phyloP scores from a whole-genome alignment of 805 yeast genomes.

The Kodamaea kaohsiungensis region DNA sequence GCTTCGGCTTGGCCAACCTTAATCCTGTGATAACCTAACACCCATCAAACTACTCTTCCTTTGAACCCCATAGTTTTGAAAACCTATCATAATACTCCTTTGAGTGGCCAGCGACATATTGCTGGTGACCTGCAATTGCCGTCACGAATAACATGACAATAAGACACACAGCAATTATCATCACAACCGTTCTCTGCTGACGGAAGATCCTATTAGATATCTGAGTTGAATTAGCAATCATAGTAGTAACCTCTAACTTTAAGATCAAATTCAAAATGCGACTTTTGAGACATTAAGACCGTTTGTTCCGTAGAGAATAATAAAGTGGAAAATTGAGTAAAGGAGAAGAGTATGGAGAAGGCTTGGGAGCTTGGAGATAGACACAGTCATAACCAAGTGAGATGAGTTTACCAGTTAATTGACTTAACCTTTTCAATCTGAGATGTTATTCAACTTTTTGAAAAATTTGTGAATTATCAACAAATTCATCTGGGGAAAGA shows the following conservation, averaged over 20 bases:
- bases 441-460: too few relatives aligned
- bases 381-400: too few relatives aligned
- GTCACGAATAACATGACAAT: conserved; percentile 26
- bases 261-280: neutral
- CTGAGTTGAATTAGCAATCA: conserved; percentile 27
- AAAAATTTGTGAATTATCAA: too few relatives aligned
- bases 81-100: conserved; percentile 5
- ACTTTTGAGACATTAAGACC: neutral
- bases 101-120: conserved; percentile 9
- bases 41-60: neutral
- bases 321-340: too few relatives aligned
- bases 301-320: too few relatives aligned
- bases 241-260: neutral
- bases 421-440: too few relatives aligned
- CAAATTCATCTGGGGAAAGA: too few relatives aligned
- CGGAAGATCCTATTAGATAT: conserved; percentile 32
- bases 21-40: too few relatives aligned
- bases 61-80: conserved; percentile 5
- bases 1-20: too few relatives aligned
- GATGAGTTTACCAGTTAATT: too few relatives aligned
- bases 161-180: conserved; percentile 24
- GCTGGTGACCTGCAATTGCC: conserved; percentile 28
- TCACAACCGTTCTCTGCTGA: conserved; percentile 30
- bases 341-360: too few relatives aligned
- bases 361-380: too few relatives aligned